Evolutionary conservation across 192 early-diverging fungal genomes (phyloP).

Genomic region (Phlyctochytrium arcticum): DNA sequence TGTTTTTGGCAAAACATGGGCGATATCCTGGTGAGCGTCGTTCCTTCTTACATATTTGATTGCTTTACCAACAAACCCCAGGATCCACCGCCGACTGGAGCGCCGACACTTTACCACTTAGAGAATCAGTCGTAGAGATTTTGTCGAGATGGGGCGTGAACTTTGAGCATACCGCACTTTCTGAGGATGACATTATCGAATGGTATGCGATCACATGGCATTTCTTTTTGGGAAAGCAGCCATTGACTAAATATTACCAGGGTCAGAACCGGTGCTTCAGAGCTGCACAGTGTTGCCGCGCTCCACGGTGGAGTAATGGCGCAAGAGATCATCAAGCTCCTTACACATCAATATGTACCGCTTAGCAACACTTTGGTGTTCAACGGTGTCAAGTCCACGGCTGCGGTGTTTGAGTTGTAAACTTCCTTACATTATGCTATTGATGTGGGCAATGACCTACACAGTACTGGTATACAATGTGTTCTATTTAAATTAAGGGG

Average conservation of each 20-base stretch:
- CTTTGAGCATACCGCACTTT: background rate
- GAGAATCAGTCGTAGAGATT: too few species aligned
- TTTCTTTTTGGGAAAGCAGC: background rate
- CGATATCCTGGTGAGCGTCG: constrained; percentile 58
- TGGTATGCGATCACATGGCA: constrained; percentile 43
- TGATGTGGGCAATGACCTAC: too few species aligned
- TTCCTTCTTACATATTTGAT: background rate
- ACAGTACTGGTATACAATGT: too few species aligned
- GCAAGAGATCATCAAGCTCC: constrained; percentile 93
- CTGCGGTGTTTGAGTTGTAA: constrained; percentile 16
- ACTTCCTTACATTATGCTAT: too few species aligned
- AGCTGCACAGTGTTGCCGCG: constrained; percentile 81
- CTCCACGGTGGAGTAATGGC: constrained; percentile 84
- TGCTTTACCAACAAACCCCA: too few species aligned
- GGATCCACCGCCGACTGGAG: too few species aligned
- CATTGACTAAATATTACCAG: constrained; percentile 23
- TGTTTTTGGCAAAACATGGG: constrained; percentile 51
- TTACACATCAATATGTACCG: constrained; percentile 93
- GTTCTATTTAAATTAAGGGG: too few species aligned
- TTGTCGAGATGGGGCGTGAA: background rate
- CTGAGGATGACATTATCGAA: constrained; percentile 61
- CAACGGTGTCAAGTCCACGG: constrained; percentile 68
- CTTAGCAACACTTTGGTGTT: constrained; percentile 82
- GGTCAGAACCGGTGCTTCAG: constrained; percentile 58
- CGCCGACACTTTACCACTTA: too few species aligned